Evolutionary conservation across 2,329 filamentous ascomycete species (phyloP).

Genomic region (Beauveria australis): DNA sequence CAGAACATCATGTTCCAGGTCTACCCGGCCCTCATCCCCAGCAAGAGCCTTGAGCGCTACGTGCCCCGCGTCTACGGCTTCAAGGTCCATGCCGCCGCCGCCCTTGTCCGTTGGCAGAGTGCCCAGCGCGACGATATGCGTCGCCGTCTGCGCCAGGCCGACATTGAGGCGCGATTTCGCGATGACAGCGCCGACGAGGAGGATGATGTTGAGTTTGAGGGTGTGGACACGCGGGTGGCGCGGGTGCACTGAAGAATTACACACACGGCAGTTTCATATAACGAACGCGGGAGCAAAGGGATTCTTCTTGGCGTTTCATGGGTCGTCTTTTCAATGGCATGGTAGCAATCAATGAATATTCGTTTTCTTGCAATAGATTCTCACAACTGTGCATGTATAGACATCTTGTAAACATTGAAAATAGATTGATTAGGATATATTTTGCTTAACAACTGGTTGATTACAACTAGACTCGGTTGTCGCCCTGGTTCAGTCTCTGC

Average conservation of each 20-base stretch:
- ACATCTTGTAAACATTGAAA: background rate
- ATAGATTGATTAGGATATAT: background rate
- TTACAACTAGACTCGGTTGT: conserved; percentile 4
- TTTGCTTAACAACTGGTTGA: background rate
- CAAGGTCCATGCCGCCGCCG: conserved; percentile 83
- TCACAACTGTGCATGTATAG: background rate
- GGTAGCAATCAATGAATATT: conserved; percentile 9
- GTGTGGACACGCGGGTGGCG: conserved; percentile 20
- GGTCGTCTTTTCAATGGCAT: conserved; percentile 4
- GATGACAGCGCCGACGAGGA: conserved; percentile 54
- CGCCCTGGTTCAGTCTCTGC: conserved; percentile 14
- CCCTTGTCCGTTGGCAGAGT: conserved; percentile 87
- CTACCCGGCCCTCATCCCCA: conserved; percentile 80
- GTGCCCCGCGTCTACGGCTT: conserved; percentile 90
- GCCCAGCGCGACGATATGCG: conserved; percentile 75
- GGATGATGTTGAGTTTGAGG: conserved; percentile 43
- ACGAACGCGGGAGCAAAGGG: background rate
- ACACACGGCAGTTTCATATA: background rate
- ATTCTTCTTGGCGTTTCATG: conserved; percentile 5
- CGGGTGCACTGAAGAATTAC: background rate
- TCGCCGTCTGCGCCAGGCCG: conserved; percentile 59
- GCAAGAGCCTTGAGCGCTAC: conserved; percentile 80
- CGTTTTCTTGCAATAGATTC: background rate
- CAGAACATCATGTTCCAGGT: conserved; percentile 99
- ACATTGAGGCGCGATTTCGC: conserved; percentile 73